phyloP scores from a whole-genome alignment of 2,329 filamentous ascomycete species.

The Ascochyta viciae-villosae region DNA sequence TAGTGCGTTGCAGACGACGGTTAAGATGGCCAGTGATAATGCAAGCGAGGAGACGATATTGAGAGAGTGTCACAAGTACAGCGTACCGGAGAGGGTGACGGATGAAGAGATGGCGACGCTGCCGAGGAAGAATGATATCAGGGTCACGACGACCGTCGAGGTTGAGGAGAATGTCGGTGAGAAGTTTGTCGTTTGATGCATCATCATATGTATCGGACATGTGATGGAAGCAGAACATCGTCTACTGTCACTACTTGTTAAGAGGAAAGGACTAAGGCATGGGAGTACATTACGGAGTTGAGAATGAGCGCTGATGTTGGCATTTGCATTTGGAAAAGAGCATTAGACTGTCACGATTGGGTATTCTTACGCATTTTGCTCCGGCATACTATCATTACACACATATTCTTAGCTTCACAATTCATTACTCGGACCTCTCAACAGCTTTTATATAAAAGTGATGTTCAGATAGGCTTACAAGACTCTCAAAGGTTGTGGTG shows the following conservation, averaged over 20 bases:
- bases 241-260: neutral
- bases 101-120: constrained; percentile 1
- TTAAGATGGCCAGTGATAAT: constrained; percentile 31
- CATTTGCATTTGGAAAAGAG: neutral
- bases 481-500: no score
- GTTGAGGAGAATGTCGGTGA: constrained; percentile 16
- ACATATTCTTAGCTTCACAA: neutral
- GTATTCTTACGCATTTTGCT: neutral
- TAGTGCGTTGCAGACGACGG: constrained; percentile 28
- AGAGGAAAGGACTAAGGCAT: neutral
- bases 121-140: constrained; percentile 10
- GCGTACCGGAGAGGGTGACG: neutral
- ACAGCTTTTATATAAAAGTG: no score
- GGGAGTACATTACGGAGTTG: neutral
- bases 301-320: neutral
- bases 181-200: constrained; percentile 10
- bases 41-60: constrained; percentile 40
- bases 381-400: constrained; percentile 2
- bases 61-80: constrained; percentile 21
- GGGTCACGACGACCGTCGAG: constrained; percentile 15
- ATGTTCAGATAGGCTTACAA: no score
- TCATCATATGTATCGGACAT: neutral
- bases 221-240: neutral
- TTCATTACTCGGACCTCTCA: no score
- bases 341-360: neutral